phyloP scores from a whole-genome alignment of 139 green algal species.

The Desmodesmus armatus region DNA sequence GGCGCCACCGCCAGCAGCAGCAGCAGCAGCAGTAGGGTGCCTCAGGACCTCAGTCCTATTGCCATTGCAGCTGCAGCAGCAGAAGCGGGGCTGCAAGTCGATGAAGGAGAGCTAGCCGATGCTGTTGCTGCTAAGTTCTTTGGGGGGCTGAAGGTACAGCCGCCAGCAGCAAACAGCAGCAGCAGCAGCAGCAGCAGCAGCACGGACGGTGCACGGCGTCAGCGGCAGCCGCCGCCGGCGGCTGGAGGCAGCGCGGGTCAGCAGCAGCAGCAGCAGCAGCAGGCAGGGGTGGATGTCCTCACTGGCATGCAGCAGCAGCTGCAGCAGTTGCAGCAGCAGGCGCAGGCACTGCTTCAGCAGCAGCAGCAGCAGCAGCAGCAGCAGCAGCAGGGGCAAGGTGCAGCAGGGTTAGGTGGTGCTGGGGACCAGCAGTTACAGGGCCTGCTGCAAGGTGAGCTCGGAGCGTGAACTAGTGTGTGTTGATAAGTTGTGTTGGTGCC shows the following conservation, averaged over 20 bases:
- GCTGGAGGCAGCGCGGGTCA: no score
- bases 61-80: not conserved
- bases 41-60: not conserved
- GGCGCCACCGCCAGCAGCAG: not conserved
- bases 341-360: not conserved
- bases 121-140: no score
- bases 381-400: not conserved
- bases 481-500: not conserved
- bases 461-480: not conserved
- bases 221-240: no score
- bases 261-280: not conserved
- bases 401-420: not conserved
- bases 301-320: conserved; percentile 15
- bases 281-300: not conserved
- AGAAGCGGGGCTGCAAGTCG: no score
- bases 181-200: not conserved
- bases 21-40: not conserved
- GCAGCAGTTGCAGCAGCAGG: not conserved
- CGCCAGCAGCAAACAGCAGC: conserved; percentile 20
- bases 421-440: not conserved
- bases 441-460: not conserved
- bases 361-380: conserved; percentile 12
- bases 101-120: no score
- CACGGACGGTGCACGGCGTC: no score
- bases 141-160: no score